A percentile compares a stretch with the other conserved stretches of the same genome.
Conservation (phyloP, 139 green algal genomes). For the Chlorella ohadii region DNA sequence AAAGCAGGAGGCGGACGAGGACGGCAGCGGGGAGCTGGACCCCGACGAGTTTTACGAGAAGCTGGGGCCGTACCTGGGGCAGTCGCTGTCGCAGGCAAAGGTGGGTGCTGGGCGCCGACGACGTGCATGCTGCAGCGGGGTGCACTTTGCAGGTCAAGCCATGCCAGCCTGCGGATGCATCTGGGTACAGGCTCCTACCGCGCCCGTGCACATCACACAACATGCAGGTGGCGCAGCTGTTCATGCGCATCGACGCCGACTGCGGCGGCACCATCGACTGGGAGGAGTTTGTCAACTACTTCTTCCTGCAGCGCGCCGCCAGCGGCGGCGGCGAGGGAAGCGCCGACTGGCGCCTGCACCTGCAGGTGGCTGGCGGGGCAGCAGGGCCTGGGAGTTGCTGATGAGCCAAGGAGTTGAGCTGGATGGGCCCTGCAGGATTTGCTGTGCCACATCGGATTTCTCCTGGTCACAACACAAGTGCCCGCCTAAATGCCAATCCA, state of each 20-base stretch:
- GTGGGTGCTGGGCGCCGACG: not conserved
- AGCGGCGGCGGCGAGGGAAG: not conserved
- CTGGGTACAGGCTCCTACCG: too few species aligned
- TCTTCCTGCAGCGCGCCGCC: constrained; percentile 79
- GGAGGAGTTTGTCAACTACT: constrained; percentile 90
- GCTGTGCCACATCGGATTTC: too few species aligned
- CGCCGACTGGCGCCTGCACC: constrained; percentile 15
- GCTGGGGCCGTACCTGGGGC: constrained; percentile 73
- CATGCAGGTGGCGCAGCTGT: constrained; percentile 77
- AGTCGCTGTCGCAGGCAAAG: constrained; percentile 38
- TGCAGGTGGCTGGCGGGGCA: not conserved
- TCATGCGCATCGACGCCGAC: constrained; percentile 92
- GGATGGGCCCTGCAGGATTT: too few species aligned
- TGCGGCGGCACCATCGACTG: constrained; percentile 89
- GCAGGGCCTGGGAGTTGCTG: too few species aligned
- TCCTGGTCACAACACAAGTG: not conserved
- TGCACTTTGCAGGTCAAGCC: too few species aligned
- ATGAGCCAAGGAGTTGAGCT: too few species aligned
- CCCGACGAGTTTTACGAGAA: constrained; percentile 84
- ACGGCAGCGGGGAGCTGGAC: constrained; percentile 84
- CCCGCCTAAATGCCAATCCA: too few species aligned
- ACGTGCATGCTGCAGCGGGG: not conserved
- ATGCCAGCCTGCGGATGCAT: too few species aligned
- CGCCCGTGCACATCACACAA: too few species aligned
- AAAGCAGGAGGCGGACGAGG: constrained; percentile 79